Conservation (phyloP, 768 basidiomycete genomes). For the Suillus sp. region DNA sequence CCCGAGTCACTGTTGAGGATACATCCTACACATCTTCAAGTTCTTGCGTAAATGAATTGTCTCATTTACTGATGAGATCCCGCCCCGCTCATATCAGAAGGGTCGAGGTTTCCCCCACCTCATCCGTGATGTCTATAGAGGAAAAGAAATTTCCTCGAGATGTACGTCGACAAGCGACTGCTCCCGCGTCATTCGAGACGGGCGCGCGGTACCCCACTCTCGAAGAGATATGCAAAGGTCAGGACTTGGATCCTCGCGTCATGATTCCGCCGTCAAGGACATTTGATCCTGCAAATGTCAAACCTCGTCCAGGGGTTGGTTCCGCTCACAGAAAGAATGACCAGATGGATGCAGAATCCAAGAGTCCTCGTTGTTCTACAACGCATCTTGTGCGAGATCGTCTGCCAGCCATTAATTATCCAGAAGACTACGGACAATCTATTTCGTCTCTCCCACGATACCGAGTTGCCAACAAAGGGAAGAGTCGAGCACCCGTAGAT, state of each 20-base stretch:
- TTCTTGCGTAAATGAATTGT: conserved; percentile 9
- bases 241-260: conserved; percentile 27
- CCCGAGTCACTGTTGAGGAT: conserved; percentile 21
- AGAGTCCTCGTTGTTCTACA: background rate
- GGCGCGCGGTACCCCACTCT: conserved; percentile 28
- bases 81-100: conserved; percentile 16
- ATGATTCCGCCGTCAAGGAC: conserved; percentile 29
- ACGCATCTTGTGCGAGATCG: background rate
- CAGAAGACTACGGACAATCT: background rate
- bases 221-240: conserved; percentile 18
- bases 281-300: conserved; percentile 32
- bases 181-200: conserved; percentile 8
- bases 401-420: background rate
- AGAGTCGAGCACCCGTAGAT: background rate
- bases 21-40: conserved; percentile 21
- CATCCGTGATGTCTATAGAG: conserved; percentile 14
- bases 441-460: background rate
- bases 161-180: conserved; percentile 15
- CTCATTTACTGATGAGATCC: conserved; percentile 1
- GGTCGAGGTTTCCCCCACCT: conserved; percentile 7
- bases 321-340: background rate
- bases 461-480: background rate
- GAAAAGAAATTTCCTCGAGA: conserved; percentile 16
- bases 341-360: background rate
- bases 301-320: conserved; percentile 21